Evolutionary conservation across 2,329 filamentous ascomycete species (phyloP).

Genomic region (Diaporthe sp.): DNA sequence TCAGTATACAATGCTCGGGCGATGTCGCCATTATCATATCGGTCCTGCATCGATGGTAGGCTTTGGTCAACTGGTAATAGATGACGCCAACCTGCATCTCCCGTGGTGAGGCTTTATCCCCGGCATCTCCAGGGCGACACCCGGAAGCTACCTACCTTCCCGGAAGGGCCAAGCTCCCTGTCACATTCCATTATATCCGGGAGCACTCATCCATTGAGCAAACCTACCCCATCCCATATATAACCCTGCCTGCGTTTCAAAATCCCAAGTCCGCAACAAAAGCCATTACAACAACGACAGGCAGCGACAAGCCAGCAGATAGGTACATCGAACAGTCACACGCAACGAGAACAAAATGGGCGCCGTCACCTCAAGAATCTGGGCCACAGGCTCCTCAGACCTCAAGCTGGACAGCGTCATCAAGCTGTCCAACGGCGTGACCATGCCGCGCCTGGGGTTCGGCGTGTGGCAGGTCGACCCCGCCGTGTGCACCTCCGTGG

Average conservation of each 20-base stretch:
- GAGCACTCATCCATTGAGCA: neutral
- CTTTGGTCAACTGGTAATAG: conserved; percentile 9
- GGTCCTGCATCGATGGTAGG: neutral
- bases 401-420: conserved; percentile 34
- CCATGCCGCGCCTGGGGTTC: conserved; percentile 37
- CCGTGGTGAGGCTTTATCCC: neutral
- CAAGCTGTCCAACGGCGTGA: conserved; percentile 34
- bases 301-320: neutral
- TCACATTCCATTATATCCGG: neutral
- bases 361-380: conserved; percentile 22
- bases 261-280: neutral
- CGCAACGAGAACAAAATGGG: conserved; percentile 2
- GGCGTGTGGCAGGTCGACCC: conserved; percentile 34
- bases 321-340: neutral
- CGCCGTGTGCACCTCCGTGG: conserved; percentile 24
- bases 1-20: neutral
- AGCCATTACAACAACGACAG: neutral
- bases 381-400: conserved; percentile 8
- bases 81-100: conserved; percentile 5
- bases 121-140: neutral
- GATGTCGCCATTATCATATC: neutral
- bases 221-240: too few species aligned
- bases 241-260: neutral
- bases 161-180: conserved; percentile 4
- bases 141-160: conserved; percentile 9